Evolutionary conservation across 2,329 filamentous ascomycete species (phyloP), one percentile per base, ranked within the genome.

Genomic region (Didymella pinodella): DNA sequence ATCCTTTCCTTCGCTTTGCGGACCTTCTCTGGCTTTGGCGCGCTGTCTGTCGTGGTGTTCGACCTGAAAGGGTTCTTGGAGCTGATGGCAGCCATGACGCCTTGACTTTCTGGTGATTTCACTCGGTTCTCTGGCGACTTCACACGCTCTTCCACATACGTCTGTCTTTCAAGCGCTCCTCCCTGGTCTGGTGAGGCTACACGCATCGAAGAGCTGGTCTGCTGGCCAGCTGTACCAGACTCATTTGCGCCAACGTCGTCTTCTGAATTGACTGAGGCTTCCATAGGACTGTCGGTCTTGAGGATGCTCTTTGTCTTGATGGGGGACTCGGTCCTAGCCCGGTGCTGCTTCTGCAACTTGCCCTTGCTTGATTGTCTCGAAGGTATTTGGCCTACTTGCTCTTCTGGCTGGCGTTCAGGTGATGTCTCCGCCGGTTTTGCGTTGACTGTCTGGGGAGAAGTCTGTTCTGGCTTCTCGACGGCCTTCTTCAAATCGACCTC

Each of bases 1-100:
- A 88, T 82, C 25, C 88, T 85, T 16, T 85, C 79, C 62, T 86
- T 88, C 1, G 87, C 84, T 64, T 84, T 83, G 57, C 82, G 86
- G 43, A 84, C 80, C 74, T 87, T 86, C 57, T 83, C 80, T 18
- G 84, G 84, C 68, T 83, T 86, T 2, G 80, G 68, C 38, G 86
- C 85, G 40, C 72, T 78, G 52, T 75, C 62, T 69, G 71, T 73
- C 75, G 65, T 59, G 71, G 73, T 14, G 38, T 74, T 70, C 72
- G 77, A 54, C 26, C 48, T 63, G 48, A 68, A 67, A 14, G 64
- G 64, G 81, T 72, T 72, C 44, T 68, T 68, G 25, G 75, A 71
- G 38, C 63, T 64, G 29, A 70, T 61, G 48, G 65, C 65, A 40
- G 64, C 68, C n/a, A 67, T 58, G 14, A 66, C 54, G 26, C 67